Evolutionary conservation across 768 basidiomycete species (phyloP), one percentile per base, ranked within the genome.

Genomic region (Cubamyces lactineus): DNA sequence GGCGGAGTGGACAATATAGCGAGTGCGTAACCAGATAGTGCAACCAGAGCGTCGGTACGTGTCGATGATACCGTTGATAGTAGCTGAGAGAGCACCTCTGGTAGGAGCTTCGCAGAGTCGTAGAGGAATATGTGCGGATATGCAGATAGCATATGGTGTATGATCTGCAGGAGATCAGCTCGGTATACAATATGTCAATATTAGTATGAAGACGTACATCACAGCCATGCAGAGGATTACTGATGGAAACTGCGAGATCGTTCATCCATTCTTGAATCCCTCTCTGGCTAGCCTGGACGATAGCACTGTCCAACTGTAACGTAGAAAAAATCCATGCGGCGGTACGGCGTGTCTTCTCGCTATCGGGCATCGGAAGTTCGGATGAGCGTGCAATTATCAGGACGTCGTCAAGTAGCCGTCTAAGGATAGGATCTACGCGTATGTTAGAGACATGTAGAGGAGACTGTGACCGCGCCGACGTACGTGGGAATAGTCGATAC

Each of bases 311-410:
- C 9, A 88, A 74, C 47, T 74, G 76, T 62, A 86, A 82, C 30
- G 71, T 75, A 61, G 79, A 76, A 46, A 90, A 71, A 19, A 79
- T 77, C 78, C 80, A 86, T 19, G 82, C 64, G 21, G 81, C 77
- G 26, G 86, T 72, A 11, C 78, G 76, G 61, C 76, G 74, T 8
- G 78, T 81, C 68, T 84, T 85, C 15, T 71, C 67, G 17, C 76
- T 71, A 55, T 78, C 79, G 3, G 77, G 74, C 5, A 75, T 71
- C 0, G 80, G 76, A 1, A 83, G 61, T 11, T 54, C 65, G 3
- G 65, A 65, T 1, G 77, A 68, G 19, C 70, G 72, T 24, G 78
- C 75, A 23, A 88, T 73, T 3, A 69, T 73, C 11, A 88, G 70
- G 26, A 84, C 62, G 45, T 80, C 79, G 19, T 72, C 71, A 0